phyloP scores from a whole-genome alignment of 805 yeast species.

The Ogataea saltuana region DNA sequence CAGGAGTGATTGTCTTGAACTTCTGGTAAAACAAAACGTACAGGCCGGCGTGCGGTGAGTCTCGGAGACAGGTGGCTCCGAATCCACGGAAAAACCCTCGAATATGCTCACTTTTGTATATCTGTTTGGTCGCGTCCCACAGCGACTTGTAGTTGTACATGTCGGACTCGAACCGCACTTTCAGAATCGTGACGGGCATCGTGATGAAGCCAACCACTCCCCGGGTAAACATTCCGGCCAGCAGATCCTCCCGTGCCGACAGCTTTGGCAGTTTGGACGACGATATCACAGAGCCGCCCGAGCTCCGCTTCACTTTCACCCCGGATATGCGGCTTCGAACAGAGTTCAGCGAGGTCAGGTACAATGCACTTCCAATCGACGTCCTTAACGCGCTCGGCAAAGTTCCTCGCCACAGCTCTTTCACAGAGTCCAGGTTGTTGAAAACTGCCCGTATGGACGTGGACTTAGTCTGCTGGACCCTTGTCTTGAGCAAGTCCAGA shows the following conservation, averaged over 20 bases:
- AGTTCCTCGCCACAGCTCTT: slow-evolving; percentile 89
- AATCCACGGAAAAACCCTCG: slow-evolving; percentile 84
- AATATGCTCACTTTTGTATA: slow-evolving; percentile 52
- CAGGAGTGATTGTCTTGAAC: slow-evolving; percentile 59
- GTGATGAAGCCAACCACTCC: slow-evolving; percentile 81
- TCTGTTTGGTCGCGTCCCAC: slow-evolving; percentile 56
- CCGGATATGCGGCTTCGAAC: slow-evolving; percentile 54
- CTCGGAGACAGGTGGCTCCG: slow-evolving; percentile 83
- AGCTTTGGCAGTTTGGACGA: slow-evolving; percentile 68
- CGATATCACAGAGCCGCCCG: too few species aligned
- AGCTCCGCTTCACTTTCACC: slow-evolving; percentile 17
- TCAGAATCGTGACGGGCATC: slow-evolving; percentile 92
- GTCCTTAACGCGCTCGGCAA: slow-evolving; percentile 88
- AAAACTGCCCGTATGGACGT: slow-evolving; percentile 36
- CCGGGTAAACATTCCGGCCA: slow-evolving; percentile 77
- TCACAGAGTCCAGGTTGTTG: slow-evolving; percentile 42
- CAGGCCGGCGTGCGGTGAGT: slow-evolving; percentile 95
- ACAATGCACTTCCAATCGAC: slow-evolving; percentile 86
- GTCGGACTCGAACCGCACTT: slow-evolving; percentile 86
- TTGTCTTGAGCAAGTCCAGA: slow-evolving; percentile 81
- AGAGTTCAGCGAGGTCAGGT: slow-evolving; percentile 69
- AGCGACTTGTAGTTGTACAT: slow-evolving; percentile 69
- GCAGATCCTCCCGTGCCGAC: slow-evolving; percentile 64
- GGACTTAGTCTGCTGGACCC: slow-evolving; percentile 64
- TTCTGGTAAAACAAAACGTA: slow-evolving; percentile 85